Percentiles rank a stretch among this genome's conserved stretches.
phyloP scores from a whole-genome alignment of 2,329 filamentous ascomycete genomes.

The Pseudogymnoascus sp. region DNA sequence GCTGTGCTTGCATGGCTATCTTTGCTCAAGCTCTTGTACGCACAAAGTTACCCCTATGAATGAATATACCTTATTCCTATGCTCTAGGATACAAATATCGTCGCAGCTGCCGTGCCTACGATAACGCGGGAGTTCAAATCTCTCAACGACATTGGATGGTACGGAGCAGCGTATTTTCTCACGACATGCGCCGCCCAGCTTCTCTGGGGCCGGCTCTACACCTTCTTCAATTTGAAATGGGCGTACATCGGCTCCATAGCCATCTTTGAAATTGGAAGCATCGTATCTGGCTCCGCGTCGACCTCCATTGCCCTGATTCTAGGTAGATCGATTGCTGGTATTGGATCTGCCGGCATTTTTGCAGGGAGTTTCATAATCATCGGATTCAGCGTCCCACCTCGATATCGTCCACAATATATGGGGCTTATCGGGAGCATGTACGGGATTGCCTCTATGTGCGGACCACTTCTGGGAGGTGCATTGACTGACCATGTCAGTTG shows the following conservation, averaged over 20 bases:
- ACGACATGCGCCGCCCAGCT: slow-evolving; percentile 24
- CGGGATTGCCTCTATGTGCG: slow-evolving; percentile 25
- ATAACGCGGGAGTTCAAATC: slow-evolving; percentile 21
- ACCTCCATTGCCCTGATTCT: slow-evolving; percentile 27
- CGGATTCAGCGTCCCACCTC: slow-evolving; percentile 20
- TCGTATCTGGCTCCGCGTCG: slow-evolving; percentile 26
- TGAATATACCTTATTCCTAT: slow-evolving; percentile 37
- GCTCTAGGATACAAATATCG: slow-evolving; percentile 32
- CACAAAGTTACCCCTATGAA: slow-evolving; percentile 36
- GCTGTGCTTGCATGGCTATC: neutral
- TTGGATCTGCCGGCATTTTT: slow-evolving; percentile 26
- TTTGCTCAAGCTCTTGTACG: neutral
- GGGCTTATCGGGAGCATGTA: slow-evolving; percentile 21
- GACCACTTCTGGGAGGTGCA: slow-evolving; percentile 32
- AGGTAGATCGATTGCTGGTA: slow-evolving; percentile 27
- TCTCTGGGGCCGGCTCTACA: slow-evolving; percentile 22
- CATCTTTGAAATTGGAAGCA: slow-evolving; percentile 28
- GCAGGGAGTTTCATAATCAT: slow-evolving; percentile 27
- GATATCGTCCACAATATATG: slow-evolving; percentile 19
- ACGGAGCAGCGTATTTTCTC: slow-evolving; percentile 32
- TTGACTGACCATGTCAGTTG: slow-evolving; percentile 32
- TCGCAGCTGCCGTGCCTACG: slow-evolving; percentile 16
- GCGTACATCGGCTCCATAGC: slow-evolving; percentile 21
- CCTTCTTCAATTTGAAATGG: slow-evolving; percentile 26
- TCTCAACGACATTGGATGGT: slow-evolving; percentile 29